Evolutionary conservation across 2,329 filamentous ascomycete genomes (phyloP).

Genomic region (Seiridium unicorne): DNA sequence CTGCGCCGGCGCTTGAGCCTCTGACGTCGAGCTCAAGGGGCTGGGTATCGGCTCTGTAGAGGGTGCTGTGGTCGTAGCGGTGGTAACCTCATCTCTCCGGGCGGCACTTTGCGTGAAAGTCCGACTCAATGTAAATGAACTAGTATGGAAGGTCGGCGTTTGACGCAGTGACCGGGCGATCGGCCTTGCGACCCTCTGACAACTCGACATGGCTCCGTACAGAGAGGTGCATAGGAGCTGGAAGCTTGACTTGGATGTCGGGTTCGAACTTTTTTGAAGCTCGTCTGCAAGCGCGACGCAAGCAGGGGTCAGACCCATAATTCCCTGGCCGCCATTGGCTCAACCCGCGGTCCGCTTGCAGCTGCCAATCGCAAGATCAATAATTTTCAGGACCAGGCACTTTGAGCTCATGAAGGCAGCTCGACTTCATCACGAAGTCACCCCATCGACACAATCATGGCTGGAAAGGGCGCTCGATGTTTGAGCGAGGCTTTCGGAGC

Average conservation of each 20-base stretch:
- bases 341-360: neutral
- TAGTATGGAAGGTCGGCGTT: constrained; percentile 24
- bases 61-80: constrained; percentile 21
- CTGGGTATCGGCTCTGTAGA: constrained; percentile 15
- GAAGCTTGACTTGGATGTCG: neutral
- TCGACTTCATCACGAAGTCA: neutral
- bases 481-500: constrained; percentile 53
- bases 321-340: neutral
- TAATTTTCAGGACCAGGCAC: constrained; percentile 23
- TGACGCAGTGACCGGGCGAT: constrained; percentile 53
- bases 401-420: neutral
- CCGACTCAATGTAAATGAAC: constrained; percentile 27
- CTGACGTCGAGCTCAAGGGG: constrained; percentile 13
- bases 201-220: constrained; percentile 51
- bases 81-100: constrained; percentile 33
- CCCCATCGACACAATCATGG: constrained; percentile 32
- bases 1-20: constrained; percentile 32
- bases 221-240: constrained; percentile 2
- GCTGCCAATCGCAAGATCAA: constrained; percentile 11
- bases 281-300: constrained; percentile 3
- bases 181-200: constrained; percentile 57
- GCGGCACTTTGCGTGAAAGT: constrained; percentile 33
- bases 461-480: constrained; percentile 46
- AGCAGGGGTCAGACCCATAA: neutral
- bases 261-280: constrained; percentile 11